phyloP scores from a whole-genome alignment of 2,329 filamentous ascomycete genomes.

The Cadophora gregata region DNA sequence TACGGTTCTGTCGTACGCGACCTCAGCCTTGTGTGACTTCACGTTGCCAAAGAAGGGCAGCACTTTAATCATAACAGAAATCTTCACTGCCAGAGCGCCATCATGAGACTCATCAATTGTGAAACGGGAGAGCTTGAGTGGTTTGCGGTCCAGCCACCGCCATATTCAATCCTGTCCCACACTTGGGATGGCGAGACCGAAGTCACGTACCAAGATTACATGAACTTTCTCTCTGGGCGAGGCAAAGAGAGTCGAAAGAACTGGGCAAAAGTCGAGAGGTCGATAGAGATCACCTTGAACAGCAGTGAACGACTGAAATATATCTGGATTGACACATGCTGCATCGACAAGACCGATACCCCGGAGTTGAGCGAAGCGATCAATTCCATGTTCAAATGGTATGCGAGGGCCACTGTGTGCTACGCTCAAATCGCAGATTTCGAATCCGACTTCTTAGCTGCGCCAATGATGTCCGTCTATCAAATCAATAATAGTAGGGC shows the following conservation, averaged over 20 bases:
- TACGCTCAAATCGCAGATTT: constrained; percentile 26
- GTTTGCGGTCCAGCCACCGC: background rate
- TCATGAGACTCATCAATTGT: background rate
- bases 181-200: constrained; percentile 40
- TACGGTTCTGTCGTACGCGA: too few species aligned
- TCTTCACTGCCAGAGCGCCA: background rate
- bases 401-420: constrained; percentile 20
- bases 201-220: constrained; percentile 37
- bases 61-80: background rate
- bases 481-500: background rate
- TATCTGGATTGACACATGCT: constrained; percentile 27
- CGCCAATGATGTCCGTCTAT: background rate
- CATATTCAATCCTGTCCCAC: constrained; percentile 44
- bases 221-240: background rate
- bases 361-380: constrained; percentile 25
- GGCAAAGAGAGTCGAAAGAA: background rate
- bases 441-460: background rate
- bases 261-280: background rate
- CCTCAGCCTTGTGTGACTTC: background rate
- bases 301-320: constrained; percentile 19
- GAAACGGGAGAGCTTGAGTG: background rate
- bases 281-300: background rate
- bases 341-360: constrained; percentile 28
- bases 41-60: background rate
- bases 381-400: constrained; percentile 29